A percentile compares a stretch with the other conserved stretches of the same genome.
These are phyloP conservation scores for Lepidium aucheri DNA, from an alignment of 345 rosid species.

Conservation along the genomic window DNA sequence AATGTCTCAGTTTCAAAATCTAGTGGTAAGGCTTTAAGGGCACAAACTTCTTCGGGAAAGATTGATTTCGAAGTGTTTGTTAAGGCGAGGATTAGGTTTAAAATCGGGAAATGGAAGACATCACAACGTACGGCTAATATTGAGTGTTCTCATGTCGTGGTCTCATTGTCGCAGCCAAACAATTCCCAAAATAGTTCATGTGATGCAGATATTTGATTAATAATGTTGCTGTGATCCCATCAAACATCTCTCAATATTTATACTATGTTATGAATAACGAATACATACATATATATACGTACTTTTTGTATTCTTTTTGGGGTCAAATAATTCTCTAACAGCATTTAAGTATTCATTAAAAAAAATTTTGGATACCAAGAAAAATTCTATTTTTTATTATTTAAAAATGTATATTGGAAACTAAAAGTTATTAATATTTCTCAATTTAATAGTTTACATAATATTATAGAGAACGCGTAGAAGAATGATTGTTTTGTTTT, in stretches of 20 bases:
- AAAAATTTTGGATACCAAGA: no score
- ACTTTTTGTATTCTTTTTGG: no score
- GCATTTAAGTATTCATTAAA: no score
- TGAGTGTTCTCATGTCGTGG: slow-evolving; percentile 40
- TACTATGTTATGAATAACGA: neutral
- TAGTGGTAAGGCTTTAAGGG: slow-evolving; percentile 32
- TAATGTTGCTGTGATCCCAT: neutral
- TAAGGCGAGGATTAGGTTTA: slow-evolving; percentile 56
- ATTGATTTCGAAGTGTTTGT: slow-evolving; percentile 39
- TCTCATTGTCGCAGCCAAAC: slow-evolving; percentile 33
- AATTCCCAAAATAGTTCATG: slow-evolving; percentile 33
- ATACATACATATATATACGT: neutral
- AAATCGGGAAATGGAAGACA: slow-evolving; percentile 52
- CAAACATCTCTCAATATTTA: neutral
- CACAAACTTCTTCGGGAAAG: slow-evolving; percentile 35
- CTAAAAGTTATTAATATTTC: no score
- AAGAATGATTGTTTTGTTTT: no score
- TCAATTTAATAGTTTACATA: no score
- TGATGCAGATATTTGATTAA: slow-evolving; percentile 18
- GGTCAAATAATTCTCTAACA: no score
- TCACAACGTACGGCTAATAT: slow-evolving; percentile 35
- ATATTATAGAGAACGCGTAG: no score
- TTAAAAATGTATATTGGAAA: no score
- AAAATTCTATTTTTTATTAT: no score
- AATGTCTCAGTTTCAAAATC: slow-evolving; percentile 31